phyloP scores from a whole-genome alignment of 2,329 filamentous ascomycete genomes.

The Dryadomyces sulphureus region DNA sequence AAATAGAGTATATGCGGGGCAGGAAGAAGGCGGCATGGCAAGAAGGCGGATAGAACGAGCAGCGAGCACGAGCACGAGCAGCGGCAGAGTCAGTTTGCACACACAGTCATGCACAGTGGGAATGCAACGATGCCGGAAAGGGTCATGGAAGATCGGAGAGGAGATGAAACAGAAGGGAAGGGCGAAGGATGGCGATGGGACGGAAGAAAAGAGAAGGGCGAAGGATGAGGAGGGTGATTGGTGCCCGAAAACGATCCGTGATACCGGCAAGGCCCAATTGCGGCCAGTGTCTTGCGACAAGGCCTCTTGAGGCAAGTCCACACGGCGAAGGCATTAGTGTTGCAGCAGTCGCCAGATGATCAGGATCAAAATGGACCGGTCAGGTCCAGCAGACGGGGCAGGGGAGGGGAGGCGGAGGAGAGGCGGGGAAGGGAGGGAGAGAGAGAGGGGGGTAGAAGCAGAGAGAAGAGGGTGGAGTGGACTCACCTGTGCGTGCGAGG shows the following conservation, averaged over 20 bases:
- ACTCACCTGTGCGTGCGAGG: background rate
- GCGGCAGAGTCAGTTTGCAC: too few relatives aligned
- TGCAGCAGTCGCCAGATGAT: background rate
- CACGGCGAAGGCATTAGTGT: background rate
- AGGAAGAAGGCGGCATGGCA: background rate
- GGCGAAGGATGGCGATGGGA: background rate
- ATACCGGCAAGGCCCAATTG: background rate
- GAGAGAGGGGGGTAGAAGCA: background rate
- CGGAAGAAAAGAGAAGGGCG: background rate
- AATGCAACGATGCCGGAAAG: too few relatives aligned
- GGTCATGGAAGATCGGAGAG: too few relatives aligned
- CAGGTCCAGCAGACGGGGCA: background rate
- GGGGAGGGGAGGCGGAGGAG: background rate
- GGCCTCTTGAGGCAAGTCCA: constrained; percentile 1
- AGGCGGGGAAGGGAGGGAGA: constrained; percentile 1
- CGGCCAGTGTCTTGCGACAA: background rate
- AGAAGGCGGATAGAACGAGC: too few relatives aligned
- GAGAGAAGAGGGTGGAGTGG: background rate
- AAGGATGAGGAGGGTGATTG: constrained; percentile 1
- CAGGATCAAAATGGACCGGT: background rate
- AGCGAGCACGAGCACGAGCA: too few relatives aligned
- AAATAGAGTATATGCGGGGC: constrained; percentile 1
- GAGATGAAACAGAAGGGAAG: background rate
- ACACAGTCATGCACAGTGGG: too few relatives aligned
- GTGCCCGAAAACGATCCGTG: background rate